Base-by-base conservation (phyloP, 306 rosid species). In the Prunus fruticosa region DNA sequence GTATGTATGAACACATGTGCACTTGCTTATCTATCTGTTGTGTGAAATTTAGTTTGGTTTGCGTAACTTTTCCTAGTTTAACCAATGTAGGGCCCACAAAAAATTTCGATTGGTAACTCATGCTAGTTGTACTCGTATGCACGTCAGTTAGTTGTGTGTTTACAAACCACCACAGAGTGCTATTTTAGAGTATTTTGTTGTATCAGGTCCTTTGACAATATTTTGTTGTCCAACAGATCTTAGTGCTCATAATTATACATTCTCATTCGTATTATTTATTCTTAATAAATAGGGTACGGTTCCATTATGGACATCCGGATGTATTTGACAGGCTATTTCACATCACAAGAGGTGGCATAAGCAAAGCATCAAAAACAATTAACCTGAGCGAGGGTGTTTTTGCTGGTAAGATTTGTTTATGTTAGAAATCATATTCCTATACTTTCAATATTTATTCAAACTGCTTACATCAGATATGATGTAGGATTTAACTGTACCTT, bases 241-340 rank as follows among this genome's bases (percentile, higher is more conserved):
- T 64, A 22, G 45, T 69, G 54, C 43, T 18, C 51, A 18, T 66
- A 51, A 76, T n/a, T 23, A 57, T 5, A 50, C 60, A 34, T 80
- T 83, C 76, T 61, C 75, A 64, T 76, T 82, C 58, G 46, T 66
- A 8, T 52, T 71, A 66, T 63, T 60, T 57, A 15, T 38, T 83
- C 63, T 77, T 67, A 56, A 47, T 75, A 52, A 71, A 45, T 89
- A 94, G 98, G 86, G 98, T 94, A 62, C 81, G 98, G 56, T 94
- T 94, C 78, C 98, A 94, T 76, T 94, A 94, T 79, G 98, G 98
- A 61, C 98, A 94, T 81, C 98, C 98, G 5, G 98, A 94, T 81
- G 95, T 94, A 76, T 94, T 94, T 69, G 98, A 94, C 77, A 85
- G 97, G 79, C 28, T 94, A 75, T 94, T 94, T 75, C 98, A 94